Evolutionary conservation across 495 filamentous ascomycete genomes (phyloP).

Genomic region (Aspergillus cristatus): DNA sequence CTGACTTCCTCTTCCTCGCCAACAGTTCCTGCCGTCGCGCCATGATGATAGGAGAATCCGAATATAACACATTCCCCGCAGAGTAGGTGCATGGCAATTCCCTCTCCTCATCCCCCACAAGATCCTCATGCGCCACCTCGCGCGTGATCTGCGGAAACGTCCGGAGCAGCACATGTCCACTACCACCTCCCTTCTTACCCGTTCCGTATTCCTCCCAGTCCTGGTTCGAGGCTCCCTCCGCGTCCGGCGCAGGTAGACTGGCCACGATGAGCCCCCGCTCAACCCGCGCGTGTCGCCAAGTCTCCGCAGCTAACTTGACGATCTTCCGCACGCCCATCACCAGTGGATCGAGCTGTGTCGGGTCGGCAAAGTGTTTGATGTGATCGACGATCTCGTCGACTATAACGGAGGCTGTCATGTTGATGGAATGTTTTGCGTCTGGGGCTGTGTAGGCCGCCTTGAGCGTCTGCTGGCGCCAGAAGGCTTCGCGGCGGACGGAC

Average conservation of each 20-base stretch:
- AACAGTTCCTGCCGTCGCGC: slow-evolving; percentile 41
- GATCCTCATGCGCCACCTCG: slow-evolving; percentile 48
- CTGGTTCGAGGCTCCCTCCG: slow-evolving; percentile 28
- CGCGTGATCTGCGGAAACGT: slow-evolving; percentile 48
- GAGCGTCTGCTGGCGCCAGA: slow-evolving; percentile 57
- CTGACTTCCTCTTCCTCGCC: too few relatives aligned
- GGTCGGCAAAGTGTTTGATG: slow-evolving; percentile 50
- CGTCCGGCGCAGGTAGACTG: slow-evolving; percentile 40
- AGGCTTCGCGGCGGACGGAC: slow-evolving; percentile 51
- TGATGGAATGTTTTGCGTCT: slow-evolving; percentile 52
- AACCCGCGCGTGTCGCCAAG: slow-evolving; percentile 54
- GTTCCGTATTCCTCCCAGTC: slow-evolving; percentile 39
- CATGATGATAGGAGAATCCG: slow-evolving; percentile 44
- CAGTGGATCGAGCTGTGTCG: slow-evolving; percentile 43
- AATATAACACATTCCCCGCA: slow-evolving; percentile 43
- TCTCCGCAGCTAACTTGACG: slow-evolving; percentile 55
- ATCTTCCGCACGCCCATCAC: slow-evolving; percentile 44
- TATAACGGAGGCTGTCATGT: slow-evolving; percentile 49
- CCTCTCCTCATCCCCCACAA: slow-evolving; percentile 33
- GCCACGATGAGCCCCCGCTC: slow-evolving; percentile 53
- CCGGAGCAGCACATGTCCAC: slow-evolving; percentile 39
- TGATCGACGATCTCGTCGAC: slow-evolving; percentile 53
- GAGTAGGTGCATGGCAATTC: slow-evolving; percentile 39
- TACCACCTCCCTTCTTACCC: slow-evolving; percentile 17
- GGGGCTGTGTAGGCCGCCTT: slow-evolving; percentile 55